Evolutionary conservation across 108 stramenopile genomes (phyloP).

Genomic region (Cyclostephanos invisitatus): DNA sequence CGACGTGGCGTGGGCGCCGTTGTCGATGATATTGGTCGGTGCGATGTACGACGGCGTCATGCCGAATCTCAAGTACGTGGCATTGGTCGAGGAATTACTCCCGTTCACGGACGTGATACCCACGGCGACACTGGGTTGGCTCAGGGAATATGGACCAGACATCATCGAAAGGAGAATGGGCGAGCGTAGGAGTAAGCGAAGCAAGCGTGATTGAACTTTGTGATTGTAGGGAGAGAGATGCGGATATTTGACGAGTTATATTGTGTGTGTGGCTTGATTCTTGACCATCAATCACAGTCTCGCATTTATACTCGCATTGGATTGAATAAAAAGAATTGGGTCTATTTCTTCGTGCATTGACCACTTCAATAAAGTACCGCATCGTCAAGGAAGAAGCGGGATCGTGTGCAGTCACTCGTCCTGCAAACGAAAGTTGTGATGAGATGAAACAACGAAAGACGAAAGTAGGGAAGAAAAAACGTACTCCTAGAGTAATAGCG

Average conservation of each 20-base stretch:
- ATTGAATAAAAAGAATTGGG: background rate
- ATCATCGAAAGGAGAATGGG: conserved; percentile 33
- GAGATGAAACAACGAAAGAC: too few relatives aligned
- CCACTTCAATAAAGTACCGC: background rate
- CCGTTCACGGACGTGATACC: conserved; percentile 95
- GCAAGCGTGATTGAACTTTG: conserved; percentile 9
- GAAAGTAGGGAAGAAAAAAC: too few relatives aligned
- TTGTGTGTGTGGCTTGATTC: background rate
- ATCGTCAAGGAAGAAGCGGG: background rate
- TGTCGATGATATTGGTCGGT: conserved; percentile 78
- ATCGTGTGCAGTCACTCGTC: too few relatives aligned
- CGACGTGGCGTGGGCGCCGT: conserved; percentile 91
- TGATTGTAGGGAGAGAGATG: background rate
- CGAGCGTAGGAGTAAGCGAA: conserved; percentile 27
- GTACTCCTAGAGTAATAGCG: background rate
- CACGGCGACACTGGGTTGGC: conserved; percentile 87
- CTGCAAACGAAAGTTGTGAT: too few relatives aligned
- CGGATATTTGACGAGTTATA: background rate
- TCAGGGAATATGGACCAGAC: conserved; percentile 65
- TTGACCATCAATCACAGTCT: background rate
- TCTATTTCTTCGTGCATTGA: background rate
- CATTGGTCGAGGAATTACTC: conserved; percentile 83
- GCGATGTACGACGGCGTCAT: conserved; percentile 82
- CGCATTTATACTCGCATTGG: background rate
- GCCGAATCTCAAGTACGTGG: conserved; percentile 79